A percentile compares a stretch with the other conserved stretches of the same genome.
Conservation (phyloP, 2,329 filamentous ascomycete genomes). For the Aspergillus pseudoglaucus region DNA sequence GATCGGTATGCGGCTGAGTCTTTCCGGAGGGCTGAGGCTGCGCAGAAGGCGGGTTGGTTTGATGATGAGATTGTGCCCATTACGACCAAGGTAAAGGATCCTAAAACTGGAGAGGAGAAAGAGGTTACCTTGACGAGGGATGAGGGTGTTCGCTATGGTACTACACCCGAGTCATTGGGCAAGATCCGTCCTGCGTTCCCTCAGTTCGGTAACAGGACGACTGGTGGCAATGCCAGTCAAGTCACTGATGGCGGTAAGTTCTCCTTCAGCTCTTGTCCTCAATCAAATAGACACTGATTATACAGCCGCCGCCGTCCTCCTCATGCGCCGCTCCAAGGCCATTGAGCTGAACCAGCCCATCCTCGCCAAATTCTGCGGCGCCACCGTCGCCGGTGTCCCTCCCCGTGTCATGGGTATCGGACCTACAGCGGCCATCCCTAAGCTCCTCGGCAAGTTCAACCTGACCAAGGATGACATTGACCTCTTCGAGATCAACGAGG, state of each 20-base stretch:
- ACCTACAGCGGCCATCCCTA: constrained; percentile 57
- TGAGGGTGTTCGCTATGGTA: constrained; percentile 85
- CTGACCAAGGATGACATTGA: constrained; percentile 77
- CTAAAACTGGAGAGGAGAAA: constrained; percentile 71
- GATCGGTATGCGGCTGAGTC: constrained; percentile 82
- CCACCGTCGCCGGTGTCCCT: constrained; percentile 81
- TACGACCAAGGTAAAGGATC: constrained; percentile 71
- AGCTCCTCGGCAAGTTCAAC: constrained; percentile 75
- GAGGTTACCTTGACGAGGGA: constrained; percentile 75
- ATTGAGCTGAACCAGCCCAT: constrained; percentile 83
- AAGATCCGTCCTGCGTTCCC: constrained; percentile 91
- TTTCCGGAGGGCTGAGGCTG: constrained; percentile 77
- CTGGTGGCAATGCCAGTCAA: constrained; percentile 90
- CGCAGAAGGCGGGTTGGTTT: constrained; percentile 86
- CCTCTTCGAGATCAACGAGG: constrained; percentile 91
- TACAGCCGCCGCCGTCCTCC: constrained; percentile 70
- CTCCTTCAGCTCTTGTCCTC: neutral
- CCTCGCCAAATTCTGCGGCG: constrained; percentile 87
- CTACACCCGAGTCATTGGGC: constrained; percentile 70
- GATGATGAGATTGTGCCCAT: constrained; percentile 93
- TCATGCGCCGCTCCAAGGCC: constrained; percentile 92
- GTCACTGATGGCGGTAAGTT: constrained; percentile 77
- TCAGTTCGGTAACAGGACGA: constrained; percentile 77
- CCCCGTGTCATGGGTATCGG: constrained; percentile 94
- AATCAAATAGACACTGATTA: constrained; percentile 6